Evolutionary conservation across 345 rosid species (phyloP), one percentile per base, ranked within the genome.

Genomic region (Eucalyptus marginata): DNA sequence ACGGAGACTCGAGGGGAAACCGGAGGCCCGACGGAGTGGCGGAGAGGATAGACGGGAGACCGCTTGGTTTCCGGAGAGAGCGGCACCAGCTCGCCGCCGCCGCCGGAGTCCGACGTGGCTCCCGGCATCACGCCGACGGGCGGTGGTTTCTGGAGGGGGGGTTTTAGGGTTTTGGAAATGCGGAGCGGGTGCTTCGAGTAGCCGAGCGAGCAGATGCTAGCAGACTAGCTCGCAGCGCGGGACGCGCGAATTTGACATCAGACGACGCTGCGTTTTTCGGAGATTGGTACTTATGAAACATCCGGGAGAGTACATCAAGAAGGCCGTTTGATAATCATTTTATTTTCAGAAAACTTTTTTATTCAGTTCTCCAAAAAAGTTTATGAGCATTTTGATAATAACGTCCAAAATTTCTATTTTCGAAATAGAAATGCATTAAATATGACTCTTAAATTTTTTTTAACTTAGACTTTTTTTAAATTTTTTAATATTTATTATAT

Each of bases 1-100:
- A 98, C 89, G 88, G 99, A 96, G 68, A 97, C 92, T 79, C 96
- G 95, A 71, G 96, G 96, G 71, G 96, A 93, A 89, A 94, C 90
- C 6, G 97, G 97, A 49, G 95, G 93, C 76, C 92, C 93, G 15
- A 98, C 93, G 51, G 96, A 95, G 89, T 97, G 96, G 50, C 80
- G 92, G 64, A 97, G 94, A 71, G 97, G 96, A 90, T 93, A 94
- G 58, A 95, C 86, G 25, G 87, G 93, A 56, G 95, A 90, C 31
- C 54, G 86, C 87, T 92, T 89, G 50, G 86, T 86, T 50, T 92
- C 93, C 24, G 90, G 86, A 12, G 91, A 54, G 52, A 89, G 71
- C 14, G 94, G 94, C 40, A 92, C 93, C 90, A 94, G 79, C 14
- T 91, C 93, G 86, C 96, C 94, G 62, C 88, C 93, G 86, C 96